These are phyloP conservation scores for Saccharomycopsis fermentans DNA, from an alignment of 805 yeast species.

Conservation along the genomic window DNA sequence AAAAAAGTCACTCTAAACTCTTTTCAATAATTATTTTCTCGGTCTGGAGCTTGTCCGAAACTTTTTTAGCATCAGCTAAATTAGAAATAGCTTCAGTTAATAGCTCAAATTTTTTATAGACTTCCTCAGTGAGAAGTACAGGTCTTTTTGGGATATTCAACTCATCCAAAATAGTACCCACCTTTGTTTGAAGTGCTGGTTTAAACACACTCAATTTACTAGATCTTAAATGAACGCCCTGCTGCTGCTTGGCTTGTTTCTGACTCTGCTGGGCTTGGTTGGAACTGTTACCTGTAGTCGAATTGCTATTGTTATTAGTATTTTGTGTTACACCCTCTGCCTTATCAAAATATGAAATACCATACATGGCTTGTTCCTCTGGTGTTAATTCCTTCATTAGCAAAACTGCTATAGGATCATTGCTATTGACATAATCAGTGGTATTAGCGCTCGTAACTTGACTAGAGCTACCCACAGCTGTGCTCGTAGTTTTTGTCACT, in stretches of 20 bases:
- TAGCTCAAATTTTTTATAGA: constrained; percentile 68
- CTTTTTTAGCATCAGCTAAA: constrained; percentile 74
- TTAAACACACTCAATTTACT: constrained; percentile 67
- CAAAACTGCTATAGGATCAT: constrained; percentile 27
- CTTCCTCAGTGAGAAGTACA: constrained; percentile 74
- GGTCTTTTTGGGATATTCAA: constrained; percentile 74
- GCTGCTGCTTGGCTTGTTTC: constrained; percentile 51
- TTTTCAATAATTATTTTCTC: constrained; percentile 30
- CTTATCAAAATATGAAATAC: constrained; percentile 43
- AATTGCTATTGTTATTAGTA: neutral
- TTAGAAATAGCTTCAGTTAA: constrained; percentile 59
- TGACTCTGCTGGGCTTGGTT: neutral
- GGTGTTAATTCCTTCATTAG: constrained; percentile 49
- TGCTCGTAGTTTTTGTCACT: neutral
- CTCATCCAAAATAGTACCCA: constrained; percentile 58
- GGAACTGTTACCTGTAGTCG: neutral
- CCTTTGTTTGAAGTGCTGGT: constrained; percentile 61
- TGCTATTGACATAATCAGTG: neutral
- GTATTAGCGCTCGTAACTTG: constrained; percentile 23
- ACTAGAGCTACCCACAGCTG: neutral
- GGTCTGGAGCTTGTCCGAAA: constrained; percentile 76
- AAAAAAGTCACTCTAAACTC: neutral
- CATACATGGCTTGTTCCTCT: constrained; percentile 78
- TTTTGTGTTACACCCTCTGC: neutral
- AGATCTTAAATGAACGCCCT: constrained; percentile 81